Evolutionary conservation across 495 filamentous ascomycete species (phyloP).

Genomic region (Acidomyces sp.): DNA sequence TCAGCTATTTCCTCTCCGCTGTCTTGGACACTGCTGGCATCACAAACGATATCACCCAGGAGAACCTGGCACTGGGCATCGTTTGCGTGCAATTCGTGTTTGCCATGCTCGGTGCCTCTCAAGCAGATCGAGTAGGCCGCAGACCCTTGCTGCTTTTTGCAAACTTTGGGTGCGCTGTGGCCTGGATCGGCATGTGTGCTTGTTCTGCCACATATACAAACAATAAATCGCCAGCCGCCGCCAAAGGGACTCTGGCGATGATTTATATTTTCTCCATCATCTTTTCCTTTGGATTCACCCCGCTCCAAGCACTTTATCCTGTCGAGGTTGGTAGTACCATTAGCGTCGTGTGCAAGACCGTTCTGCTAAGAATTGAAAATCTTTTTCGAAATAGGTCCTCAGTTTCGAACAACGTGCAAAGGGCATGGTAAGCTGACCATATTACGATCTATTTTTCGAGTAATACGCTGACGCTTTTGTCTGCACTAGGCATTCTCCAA

Average conservation of each 20-base stretch:
- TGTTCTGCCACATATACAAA: conserved; percentile 35
- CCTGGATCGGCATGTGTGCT: conserved; percentile 44
- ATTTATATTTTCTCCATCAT: conserved; percentile 55
- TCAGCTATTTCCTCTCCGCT: conserved; percentile 35
- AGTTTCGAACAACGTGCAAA: conserved; percentile 48
- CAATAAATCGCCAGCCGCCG: conserved; percentile 30
- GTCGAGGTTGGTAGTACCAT: too few relatives aligned
- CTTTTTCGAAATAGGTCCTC: too few relatives aligned
- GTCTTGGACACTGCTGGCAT: conserved; percentile 39
- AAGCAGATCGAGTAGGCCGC: conserved; percentile 54
- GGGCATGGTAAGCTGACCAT: too few relatives aligned
- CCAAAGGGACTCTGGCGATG: conserved; percentile 46
- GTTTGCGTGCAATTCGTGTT: conserved; percentile 53
- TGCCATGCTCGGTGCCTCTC: conserved; percentile 52
- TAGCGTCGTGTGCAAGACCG: too few relatives aligned
- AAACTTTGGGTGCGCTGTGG: conserved; percentile 35
- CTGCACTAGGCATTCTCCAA: conserved; percentile 36
- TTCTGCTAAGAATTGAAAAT: too few relatives aligned
- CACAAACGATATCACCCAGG: conserved; percentile 39
- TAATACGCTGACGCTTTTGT: too few relatives aligned
- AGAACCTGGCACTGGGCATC: conserved; percentile 39
- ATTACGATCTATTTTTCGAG: too few relatives aligned
- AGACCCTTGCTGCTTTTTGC: conserved; percentile 47
- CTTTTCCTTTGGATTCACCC: conserved; percentile 50
- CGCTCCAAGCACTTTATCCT: conserved; percentile 52